phyloP scores from a whole-genome alignment of 108 stramenopile species.

The Aurantiochytrium sp. region DNA sequence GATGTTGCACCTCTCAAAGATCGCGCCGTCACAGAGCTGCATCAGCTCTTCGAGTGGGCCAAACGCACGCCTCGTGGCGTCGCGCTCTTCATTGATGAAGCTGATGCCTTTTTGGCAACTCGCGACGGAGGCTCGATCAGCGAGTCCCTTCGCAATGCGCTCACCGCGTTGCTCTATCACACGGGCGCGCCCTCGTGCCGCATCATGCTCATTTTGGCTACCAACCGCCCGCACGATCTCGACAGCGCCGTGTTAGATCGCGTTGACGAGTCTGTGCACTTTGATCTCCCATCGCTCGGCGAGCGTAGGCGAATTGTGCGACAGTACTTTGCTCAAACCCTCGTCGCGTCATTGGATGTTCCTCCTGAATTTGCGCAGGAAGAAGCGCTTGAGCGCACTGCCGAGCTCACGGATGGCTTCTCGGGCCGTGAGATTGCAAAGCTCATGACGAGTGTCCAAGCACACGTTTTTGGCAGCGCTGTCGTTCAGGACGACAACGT shows the following conservation, averaged over 20 bases:
- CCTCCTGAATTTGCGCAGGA: conserved; percentile 69
- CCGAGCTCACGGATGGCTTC: conserved; percentile 78
- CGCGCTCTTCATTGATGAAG: conserved; percentile 96
- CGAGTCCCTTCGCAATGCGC: conserved; percentile 93
- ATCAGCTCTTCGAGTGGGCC: conserved; percentile 98
- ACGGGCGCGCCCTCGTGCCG: conserved; percentile 62
- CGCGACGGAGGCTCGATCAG: conserved; percentile 78
- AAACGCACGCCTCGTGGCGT: conserved; percentile 84
- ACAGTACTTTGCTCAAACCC: conserved; percentile 91
- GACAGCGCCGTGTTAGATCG: conserved; percentile 96
- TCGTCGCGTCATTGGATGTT: conserved; percentile 47
- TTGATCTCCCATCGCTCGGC: conserved; percentile 71
- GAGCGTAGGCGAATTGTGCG: conserved; percentile 85
- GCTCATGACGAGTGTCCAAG: conserved; percentile 97
- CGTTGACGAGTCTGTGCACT: conserved; percentile 97
- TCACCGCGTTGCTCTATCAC: conserved; percentile 96
- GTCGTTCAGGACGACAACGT: not conserved
- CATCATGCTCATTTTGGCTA: conserved; percentile 99
- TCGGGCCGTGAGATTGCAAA: conserved; percentile 95
- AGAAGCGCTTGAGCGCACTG: conserved; percentile 61
- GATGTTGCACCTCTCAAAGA: conserved; percentile 96
- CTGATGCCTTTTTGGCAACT: conserved; percentile 92
- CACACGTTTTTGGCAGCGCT: conserved; percentile 80
- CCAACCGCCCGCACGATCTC: conserved; percentile 94
- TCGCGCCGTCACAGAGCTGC: conserved; percentile 96